Base-by-base conservation (phyloP, 2,329 filamentous ascomycete species). In the Colletotrichum musae region DNA sequence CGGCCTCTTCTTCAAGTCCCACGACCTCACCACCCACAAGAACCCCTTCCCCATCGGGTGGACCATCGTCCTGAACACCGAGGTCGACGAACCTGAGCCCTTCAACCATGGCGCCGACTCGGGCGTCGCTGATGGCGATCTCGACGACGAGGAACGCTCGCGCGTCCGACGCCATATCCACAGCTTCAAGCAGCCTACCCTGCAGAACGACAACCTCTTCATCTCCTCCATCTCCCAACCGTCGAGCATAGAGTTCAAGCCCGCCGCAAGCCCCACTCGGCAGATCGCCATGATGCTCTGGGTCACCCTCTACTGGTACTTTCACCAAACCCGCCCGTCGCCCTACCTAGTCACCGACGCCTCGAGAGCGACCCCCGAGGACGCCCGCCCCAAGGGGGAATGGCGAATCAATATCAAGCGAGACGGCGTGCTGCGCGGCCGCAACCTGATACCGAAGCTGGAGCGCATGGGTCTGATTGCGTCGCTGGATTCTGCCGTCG, bases 271-370 rank as follows among this genome's bases (percentile, higher is more conserved):
- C 71, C 94, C 94, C 0, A 96, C 94, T 1, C 87, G 95, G 52
- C 93, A 97, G 81, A 93, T 97, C 70, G 95, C 95, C 73, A 94
- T 98, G 93, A 97, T 98, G 92, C 87, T 98, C 6, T 98, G 94
- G 93, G 90, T 94, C 41, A 95, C 94, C 1, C 84, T 98, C 50
- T 97, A 94, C 84, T 98, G 95, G 95, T 98, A 98, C 84, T 98
- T 98, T 75, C 95, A 98, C 81, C 94, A 97, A 79, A 87, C 90
- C 1, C 87, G 92, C 74, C 95, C 95, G 0, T 84, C 87, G 24
- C 85, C 88, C 0, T 87, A 89, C 58, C 77, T 96, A 41, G 85
- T 86, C 18, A 93, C 89, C 6, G 83, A 89, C 5, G 84, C 88
- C 0, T 93, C 91, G 1, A 87, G 86, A 72, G 78, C 85, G 66